phyloP scores from a whole-genome alignment of 2,329 filamentous ascomycete genomes.

The Pseudovirgaria hyperparasitica region DNA sequence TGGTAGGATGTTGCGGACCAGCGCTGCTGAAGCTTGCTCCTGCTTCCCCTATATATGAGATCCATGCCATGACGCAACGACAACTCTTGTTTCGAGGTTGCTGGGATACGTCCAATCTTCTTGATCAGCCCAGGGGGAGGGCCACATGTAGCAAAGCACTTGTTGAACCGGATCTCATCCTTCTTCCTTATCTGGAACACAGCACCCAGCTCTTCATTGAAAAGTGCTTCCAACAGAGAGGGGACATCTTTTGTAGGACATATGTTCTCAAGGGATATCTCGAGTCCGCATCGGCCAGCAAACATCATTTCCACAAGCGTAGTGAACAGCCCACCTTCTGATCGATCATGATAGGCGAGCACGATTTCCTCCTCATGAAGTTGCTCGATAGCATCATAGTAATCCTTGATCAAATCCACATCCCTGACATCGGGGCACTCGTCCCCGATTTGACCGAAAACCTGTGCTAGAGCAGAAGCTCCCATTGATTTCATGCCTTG shows the following conservation, averaged over 20 bases:
- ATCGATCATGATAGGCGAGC: slow-evolving; percentile 87
- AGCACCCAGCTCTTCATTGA: slow-evolving; percentile 92
- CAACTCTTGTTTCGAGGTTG: slow-evolving; percentile 58
- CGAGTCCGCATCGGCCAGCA: slow-evolving; percentile 77
- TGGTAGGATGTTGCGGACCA: slow-evolving; percentile 84
- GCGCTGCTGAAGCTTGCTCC: slow-evolving; percentile 66
- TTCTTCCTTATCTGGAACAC: slow-evolving; percentile 87
- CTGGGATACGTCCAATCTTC: slow-evolving; percentile 68
- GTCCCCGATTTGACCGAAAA: slow-evolving; percentile 73
- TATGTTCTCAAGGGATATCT: slow-evolving; percentile 69
- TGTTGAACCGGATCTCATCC: slow-evolving; percentile 73
- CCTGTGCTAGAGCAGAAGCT: slow-evolving; percentile 82
- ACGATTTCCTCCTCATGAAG: slow-evolving; percentile 58
- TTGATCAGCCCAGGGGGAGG: slow-evolving; percentile 70
- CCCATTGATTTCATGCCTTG: slow-evolving; percentile 70
- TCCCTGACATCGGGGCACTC: slow-evolving; percentile 79
- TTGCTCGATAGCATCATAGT: slow-evolving; percentile 72
- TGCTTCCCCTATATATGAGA: slow-evolving; percentile 55
- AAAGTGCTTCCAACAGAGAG: slow-evolving; percentile 63
- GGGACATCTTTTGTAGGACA: slow-evolving; percentile 47
- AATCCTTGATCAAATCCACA: slow-evolving; percentile 69
- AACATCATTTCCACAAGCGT: slow-evolving; percentile 97
- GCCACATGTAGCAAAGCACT: slow-evolving; percentile 83
- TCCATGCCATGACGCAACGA: slow-evolving; percentile 60
- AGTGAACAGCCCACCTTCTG: slow-evolving; percentile 83